Conservation (phyloP, 2,329 filamentous ascomycete genomes). For the Neopestalotiopsis sp. region DNA sequence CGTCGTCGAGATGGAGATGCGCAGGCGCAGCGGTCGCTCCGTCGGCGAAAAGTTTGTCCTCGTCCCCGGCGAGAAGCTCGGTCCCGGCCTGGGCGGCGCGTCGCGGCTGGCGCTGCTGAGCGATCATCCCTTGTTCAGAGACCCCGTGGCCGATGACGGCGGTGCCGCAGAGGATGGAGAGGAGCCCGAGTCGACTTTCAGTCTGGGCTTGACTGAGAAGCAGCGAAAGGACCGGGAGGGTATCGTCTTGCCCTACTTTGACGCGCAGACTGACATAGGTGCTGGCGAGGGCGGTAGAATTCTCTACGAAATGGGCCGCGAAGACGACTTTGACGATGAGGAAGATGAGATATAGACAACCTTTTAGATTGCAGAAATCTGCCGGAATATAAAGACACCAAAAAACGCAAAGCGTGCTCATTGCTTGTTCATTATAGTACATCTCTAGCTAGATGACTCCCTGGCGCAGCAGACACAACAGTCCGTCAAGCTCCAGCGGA, state of each 20-base stretch:
- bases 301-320: slow-evolving; percentile 93
- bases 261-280: slow-evolving; percentile 84
- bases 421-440: slow-evolving; percentile 19
- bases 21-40: slow-evolving; percentile 80
- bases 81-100: slow-evolving; percentile 24
- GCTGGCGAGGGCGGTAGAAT: slow-evolving; percentile 90
- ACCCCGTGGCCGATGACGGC: slow-evolving; percentile 48
- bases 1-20: slow-evolving; percentile 85
- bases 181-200: slow-evolving; percentile 79
- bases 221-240: slow-evolving; percentile 86
- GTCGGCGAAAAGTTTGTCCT: slow-evolving; percentile 72
- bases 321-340: slow-evolving; percentile 97
- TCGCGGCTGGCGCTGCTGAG: slow-evolving; percentile 66
- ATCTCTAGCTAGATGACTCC: slow-evolving; percentile 19
- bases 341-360: slow-evolving; percentile 46
- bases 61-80: slow-evolving; percentile 25
- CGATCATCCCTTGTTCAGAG: slow-evolving; percentile 75
- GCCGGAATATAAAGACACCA: not conserved
- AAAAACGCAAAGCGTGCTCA: not conserved
- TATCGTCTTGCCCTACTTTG: slow-evolving; percentile 93
- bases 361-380: not conserved
- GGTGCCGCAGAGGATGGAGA: slow-evolving; percentile 44
- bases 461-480: slow-evolving; percentile 23
- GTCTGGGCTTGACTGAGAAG: slow-evolving; percentile 86
- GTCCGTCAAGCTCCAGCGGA: slow-evolving; percentile 13